These are phyloP conservation scores for Aspergillus ustus DNA, from an alignment of 2,329 filamentous ascomycete species.

Conservation along the genomic window DNA sequence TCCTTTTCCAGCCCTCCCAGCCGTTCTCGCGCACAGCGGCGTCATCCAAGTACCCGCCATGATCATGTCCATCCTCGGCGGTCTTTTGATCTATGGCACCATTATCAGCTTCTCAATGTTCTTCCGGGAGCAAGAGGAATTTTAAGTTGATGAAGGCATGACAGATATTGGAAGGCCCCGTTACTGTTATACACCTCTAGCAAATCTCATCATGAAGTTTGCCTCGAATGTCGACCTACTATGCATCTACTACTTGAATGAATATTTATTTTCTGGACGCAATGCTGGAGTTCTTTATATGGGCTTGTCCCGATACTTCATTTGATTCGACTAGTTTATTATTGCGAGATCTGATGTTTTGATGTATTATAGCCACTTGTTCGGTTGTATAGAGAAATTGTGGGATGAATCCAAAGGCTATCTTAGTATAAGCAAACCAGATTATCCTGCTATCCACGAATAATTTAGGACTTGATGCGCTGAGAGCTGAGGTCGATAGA, in stretches of 20 bases:
- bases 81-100: conserved; percentile 93
- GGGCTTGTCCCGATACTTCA: conserved; percentile 23
- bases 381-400: conserved; percentile 25
- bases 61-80: conserved; percentile 92
- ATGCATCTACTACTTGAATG: conserved; percentile 19
- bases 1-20: conserved; percentile 71
- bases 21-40: conserved; percentile 83
- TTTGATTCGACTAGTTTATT: conserved; percentile 14
- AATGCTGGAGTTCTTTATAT: conserved; percentile 29
- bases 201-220: not conserved
- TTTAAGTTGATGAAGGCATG: conserved; percentile 56
- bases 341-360: conserved; percentile 22
- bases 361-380: conserved; percentile 27
- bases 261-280: conserved; percentile 27
- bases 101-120: conserved; percentile 99
- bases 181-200: not conserved
- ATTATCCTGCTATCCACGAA: not conserved
- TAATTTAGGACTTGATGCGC: not conserved
- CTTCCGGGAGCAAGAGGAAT: conserved; percentile 97
- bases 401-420: conserved; percentile 4
- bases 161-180: not conserved
- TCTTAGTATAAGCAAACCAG: not conserved
- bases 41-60: conserved; percentile 84
- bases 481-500: no score
- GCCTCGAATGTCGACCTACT: conserved; percentile 2